Evolutionary conservation across 352 stramenopile genomes (phyloP), one percentile per base, ranked within the genome.

Genomic region (Globisporangium uncinulatum): DNA sequence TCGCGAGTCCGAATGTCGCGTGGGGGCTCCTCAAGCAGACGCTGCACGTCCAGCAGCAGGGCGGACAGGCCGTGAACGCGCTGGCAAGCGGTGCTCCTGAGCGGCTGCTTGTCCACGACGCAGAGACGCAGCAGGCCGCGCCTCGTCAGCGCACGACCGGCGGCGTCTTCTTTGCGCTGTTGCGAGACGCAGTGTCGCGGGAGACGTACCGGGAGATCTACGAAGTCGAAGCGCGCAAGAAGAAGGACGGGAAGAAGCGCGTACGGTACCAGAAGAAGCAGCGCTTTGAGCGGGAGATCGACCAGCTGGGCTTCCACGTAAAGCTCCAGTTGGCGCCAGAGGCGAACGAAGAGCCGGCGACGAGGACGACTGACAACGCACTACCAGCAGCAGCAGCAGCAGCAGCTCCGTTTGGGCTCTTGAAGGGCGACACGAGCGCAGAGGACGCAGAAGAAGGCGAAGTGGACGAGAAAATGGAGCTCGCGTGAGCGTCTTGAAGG

Each of bases 131-230:
- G 29, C 65, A 76, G 56, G 69, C 65, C 29, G 73, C 75, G 56
- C 71, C 74, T 21, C 74, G 82, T 13, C 67, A 74, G n/a, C 82
- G 79, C 31, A 87, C 82, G n/a, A 83, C 76, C 17, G 82, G 82
- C 19, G 82, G 79, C 21, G 71, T 89, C 4, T 92, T 77, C 56
- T 79, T 92, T 45, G 69, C 73, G 42, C 68, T 90, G 34, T 65
- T 92, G 24, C 82, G 85, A 49, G 70, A 79, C 0, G 69, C 77
- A 39, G 82, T 89, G 70, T 55, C 72, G 0, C 81, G 79, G 46
- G 79, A 92, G 20, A 67, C 69, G 53, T 92, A 92, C 61, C 76
- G 78, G 19, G 65, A 79, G 15, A 89, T 92, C 55, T 92, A 89
- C 56, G 77, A 82, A 55, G 65, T 92, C 17, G 82, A 92, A 56